phyloP scores from a whole-genome alignment of 306 rosid species.

The Gastrolobium villosum region DNA sequence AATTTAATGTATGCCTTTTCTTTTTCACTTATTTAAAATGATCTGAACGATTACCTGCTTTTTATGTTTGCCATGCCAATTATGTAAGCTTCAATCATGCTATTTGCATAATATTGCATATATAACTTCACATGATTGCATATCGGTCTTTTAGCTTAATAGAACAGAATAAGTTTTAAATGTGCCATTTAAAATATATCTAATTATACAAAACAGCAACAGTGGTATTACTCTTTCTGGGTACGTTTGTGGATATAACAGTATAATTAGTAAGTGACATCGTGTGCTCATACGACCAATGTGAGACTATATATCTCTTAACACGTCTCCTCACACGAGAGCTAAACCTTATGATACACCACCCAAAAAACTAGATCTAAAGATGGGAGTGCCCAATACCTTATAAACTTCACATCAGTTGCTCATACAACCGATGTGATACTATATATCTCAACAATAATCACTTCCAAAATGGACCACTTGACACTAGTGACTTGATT shows the following conservation, averaged over 20 bases:
- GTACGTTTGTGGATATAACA: neutral
- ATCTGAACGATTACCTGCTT: conserved; percentile 17
- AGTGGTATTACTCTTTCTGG: neutral
- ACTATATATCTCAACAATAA: too few species aligned
- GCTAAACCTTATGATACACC: too few species aligned
- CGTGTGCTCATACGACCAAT: too few species aligned
- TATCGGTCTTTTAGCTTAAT: conserved; percentile 6
- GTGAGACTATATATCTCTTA: too few species aligned
- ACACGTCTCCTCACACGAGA: too few species aligned
- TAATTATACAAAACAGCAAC: neutral
- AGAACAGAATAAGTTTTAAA: neutral
- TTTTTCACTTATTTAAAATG: neutral
- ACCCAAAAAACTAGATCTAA: too few species aligned
- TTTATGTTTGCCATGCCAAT: conserved; percentile 36
- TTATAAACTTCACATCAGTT: too few species aligned
- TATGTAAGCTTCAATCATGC: conserved; percentile 40
- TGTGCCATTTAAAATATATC: conserved; percentile 9
- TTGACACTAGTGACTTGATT: conserved; percentile 26
- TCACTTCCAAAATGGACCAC: conserved; percentile 51
- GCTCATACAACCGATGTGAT: too few species aligned
- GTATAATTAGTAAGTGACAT: neutral
- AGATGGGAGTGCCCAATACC: too few species aligned
- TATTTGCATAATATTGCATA: neutral
- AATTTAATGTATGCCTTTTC: neutral
- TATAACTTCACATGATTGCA: conserved; percentile 20